Conservation (phyloP, 2,329 filamentous ascomycete genomes). For the Penicillium sp. region DNA sequence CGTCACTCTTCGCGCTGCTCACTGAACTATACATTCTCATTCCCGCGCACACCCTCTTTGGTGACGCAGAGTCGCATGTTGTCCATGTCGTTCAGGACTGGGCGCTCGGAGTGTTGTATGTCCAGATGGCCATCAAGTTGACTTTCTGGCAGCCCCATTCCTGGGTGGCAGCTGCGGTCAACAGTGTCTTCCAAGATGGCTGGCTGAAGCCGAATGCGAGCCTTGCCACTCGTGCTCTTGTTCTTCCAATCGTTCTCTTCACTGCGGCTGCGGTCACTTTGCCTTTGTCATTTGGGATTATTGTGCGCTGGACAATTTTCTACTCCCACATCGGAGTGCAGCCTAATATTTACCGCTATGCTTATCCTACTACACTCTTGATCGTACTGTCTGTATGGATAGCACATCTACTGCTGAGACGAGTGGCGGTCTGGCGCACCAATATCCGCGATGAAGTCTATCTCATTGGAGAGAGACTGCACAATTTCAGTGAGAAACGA, state of each 20-base stretch:
- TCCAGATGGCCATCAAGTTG: slow-evolving; percentile 72
- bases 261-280: slow-evolving; percentile 60
- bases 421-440: slow-evolving; percentile 72
- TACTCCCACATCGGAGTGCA: slow-evolving; percentile 31
- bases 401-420: slow-evolving; percentile 40
- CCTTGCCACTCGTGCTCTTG: slow-evolving; percentile 78
- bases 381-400: slow-evolving; percentile 52
- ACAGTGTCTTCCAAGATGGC: slow-evolving; percentile 69
- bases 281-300: slow-evolving; percentile 61
- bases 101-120: slow-evolving; percentile 87
- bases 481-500: slow-evolving; percentile 76
- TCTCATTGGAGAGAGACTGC: slow-evolving; percentile 86
- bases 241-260: slow-evolving; percentile 70
- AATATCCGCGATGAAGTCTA: slow-evolving; percentile 93
- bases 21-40: slow-evolving; percentile 87
- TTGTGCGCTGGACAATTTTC: slow-evolving; percentile 47
- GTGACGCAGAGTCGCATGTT: slow-evolving; percentile 33
- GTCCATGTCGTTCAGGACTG: slow-evolving; percentile 89
- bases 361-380: slow-evolving; percentile 67
- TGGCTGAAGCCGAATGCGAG: slow-evolving; percentile 75
- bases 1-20: slow-evolving; percentile 72
- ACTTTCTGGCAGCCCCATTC: slow-evolving; percentile 66
- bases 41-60: slow-evolving; percentile 76
- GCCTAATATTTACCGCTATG: slow-evolving; percentile 58
- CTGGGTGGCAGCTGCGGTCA: slow-evolving; percentile 70